Percentiles rank a stretch among this genome's conserved stretches.
These are phyloP conservation scores for Solanum chaucha DNA, from an alignment of 257 asterid genomes.

Conservation along the genomic window DNA sequence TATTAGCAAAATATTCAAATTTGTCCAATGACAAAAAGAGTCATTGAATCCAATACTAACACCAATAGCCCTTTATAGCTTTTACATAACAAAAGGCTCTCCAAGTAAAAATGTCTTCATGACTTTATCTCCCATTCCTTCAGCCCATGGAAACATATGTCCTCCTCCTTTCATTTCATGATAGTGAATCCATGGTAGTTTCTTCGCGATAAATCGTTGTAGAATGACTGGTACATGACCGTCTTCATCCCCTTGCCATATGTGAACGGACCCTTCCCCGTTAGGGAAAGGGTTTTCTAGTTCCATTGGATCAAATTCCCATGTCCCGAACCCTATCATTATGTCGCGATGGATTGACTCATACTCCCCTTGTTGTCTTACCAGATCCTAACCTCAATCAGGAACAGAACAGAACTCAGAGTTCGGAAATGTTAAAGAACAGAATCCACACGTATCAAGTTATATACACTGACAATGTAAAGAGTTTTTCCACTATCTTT, in stretches of 20 bases:
- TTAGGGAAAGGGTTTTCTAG: constrained; percentile 52
- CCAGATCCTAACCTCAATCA: no score
- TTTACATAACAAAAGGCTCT: constrained; percentile 5
- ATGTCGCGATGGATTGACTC: constrained; percentile 63
- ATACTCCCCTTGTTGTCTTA: constrained; percentile 66
- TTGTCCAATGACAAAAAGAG: not conserved
- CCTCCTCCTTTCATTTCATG: constrained; percentile 74
- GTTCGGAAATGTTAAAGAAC: not conserved
- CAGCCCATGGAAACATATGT: constrained; percentile 52
- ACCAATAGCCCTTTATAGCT: not conserved
- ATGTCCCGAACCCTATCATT: constrained; percentile 61
- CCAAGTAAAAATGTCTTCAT: constrained; percentile 44
- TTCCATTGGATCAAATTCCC: constrained; percentile 78
- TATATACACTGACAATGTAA: not conserved
- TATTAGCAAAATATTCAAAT: not conserved
- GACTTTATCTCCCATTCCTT: constrained; percentile 49
- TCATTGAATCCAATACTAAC: not conserved
- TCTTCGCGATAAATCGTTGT: constrained; percentile 49
- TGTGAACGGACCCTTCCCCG: constrained; percentile 53
- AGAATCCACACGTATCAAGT: not conserved
- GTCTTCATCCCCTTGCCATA: constrained; percentile 90
- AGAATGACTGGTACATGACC: constrained; percentile 39
- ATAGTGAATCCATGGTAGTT: constrained; percentile 80
- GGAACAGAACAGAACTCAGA: not conserved
- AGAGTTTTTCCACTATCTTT: not conserved